Conservation (phyloP, 2,329 filamentous ascomycete species). For the Rhinocladiella mackenziei region DNA sequence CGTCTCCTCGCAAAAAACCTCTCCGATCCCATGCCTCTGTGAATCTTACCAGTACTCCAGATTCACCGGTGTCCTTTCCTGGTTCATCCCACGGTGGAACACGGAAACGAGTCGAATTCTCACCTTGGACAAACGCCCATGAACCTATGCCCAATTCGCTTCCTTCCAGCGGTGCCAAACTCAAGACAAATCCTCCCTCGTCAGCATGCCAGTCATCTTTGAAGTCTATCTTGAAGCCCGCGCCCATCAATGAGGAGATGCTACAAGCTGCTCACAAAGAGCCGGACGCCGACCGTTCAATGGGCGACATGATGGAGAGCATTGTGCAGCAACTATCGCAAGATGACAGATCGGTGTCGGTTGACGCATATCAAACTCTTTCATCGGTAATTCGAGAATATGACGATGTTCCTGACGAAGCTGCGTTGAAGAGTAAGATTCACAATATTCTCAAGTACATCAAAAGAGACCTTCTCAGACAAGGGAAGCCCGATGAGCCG, state of each 20-base stretch:
- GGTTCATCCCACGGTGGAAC: slow-evolving; percentile 15
- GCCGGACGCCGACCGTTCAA: slow-evolving; percentile 11
- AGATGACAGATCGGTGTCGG: slow-evolving; percentile 64
- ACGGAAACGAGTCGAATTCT: slow-evolving; percentile 60
- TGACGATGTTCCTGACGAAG: slow-evolving; percentile 71
- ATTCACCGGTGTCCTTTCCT: slow-evolving; percentile 18
- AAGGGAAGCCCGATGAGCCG: slow-evolving; percentile 39
- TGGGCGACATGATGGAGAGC: slow-evolving; percentile 61
- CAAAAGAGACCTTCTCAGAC: slow-evolving; percentile 63
- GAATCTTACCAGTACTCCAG: slow-evolving; percentile 13
- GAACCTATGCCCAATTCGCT: slow-evolving; percentile 34
- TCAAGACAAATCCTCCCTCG: slow-evolving; percentile 45
- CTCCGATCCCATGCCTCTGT: slow-evolving; percentile 1
- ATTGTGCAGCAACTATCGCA: slow-evolving; percentile 76
- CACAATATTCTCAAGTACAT: slow-evolving; percentile 75
- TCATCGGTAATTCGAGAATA: slow-evolving; percentile 73
- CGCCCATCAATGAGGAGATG: slow-evolving; percentile 34
- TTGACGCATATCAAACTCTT: slow-evolving; percentile 84
- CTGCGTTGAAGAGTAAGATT: slow-evolving; percentile 72
- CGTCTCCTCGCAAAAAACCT: slow-evolving; percentile 21
- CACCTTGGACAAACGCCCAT: slow-evolving; percentile 49
- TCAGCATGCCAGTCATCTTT: slow-evolving; percentile 51
- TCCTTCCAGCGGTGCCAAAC: slow-evolving; percentile 33
- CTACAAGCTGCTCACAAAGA: slow-evolving; percentile 15
- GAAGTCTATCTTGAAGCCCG: slow-evolving; percentile 79